Base-by-base conservation (phyloP, 148 eudicot genomes). In the Silene latifolia region DNA sequence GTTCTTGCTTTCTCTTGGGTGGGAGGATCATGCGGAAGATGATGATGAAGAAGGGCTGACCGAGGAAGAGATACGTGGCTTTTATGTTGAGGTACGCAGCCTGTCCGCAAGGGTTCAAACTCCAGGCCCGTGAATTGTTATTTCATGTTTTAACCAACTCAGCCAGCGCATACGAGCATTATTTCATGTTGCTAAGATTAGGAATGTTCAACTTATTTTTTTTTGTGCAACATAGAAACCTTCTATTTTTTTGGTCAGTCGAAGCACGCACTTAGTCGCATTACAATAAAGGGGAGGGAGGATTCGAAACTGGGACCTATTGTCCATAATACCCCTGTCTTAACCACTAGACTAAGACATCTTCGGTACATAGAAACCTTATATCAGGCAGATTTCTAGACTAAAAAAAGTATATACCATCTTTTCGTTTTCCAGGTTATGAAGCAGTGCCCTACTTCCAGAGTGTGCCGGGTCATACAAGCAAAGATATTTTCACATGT, bases 1-100 rank as follows among this genome's bases (percentile, higher is more conserved):
- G 2, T 88, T 93, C 75, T 86, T 93, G 66, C 90, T 89, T 67
- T 88, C 93, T 74, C 89, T 93, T 78, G 98, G 98, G 58, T 93
- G 98, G 98, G 93, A 72, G 21, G 76, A 86, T 65, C 87, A 87
- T 78, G 87, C 79, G 74, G 89, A 73, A 54, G 93, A 83, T 59
- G 97, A 88, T 67, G 96, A 88, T n/a, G 71, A 67, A 67, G 71
- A 67, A 39, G 96, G 90, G 39, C 89, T 93, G 63, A 90, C 98
- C 7, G 92, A 93, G 82, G 98, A 93, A 82, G 98, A 93, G 86
- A 93, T 93, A 63, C 82, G 78, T 78, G 88, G 90, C 63, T 93
- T 89, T 75, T 83, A 78, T 71, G 69, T 84, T 69, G 88, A 90
- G 86, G 91, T 90, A 85, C 82, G 35, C 54, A 75, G n/a, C 48